phyloP scores from a whole-genome alignment of 768 basidiomycete genomes.

The Cubamyces lactineus region DNA sequence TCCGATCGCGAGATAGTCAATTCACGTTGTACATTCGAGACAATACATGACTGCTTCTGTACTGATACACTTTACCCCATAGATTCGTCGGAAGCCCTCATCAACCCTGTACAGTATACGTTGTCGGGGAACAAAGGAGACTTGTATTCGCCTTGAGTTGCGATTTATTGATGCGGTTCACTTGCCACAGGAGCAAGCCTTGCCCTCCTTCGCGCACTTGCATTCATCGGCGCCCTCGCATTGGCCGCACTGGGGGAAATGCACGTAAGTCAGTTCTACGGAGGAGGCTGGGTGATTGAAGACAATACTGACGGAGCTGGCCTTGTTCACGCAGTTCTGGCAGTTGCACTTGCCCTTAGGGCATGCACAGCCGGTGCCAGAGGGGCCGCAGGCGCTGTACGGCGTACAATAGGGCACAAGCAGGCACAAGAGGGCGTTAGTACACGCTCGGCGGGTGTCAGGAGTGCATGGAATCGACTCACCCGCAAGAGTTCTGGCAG shows the following conservation, averaged over 20 bases:
- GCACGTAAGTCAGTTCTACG: background rate
- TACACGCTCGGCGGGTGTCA: background rate
- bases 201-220: conserved; percentile 17
- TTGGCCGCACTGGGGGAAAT: conserved; percentile 2
- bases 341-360: conserved; percentile 37
- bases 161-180: background rate
- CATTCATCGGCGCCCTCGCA: conserved; percentile 14
- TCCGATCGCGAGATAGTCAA: too few relatives aligned
- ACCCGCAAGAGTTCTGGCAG: conserved; percentile 37
- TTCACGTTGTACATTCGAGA: too few relatives aligned
- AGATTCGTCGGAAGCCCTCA: background rate
- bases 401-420: background rate
- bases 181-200: conserved; percentile 18
- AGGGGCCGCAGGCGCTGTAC: conserved; percentile 36
- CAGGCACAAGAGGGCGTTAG: background rate
- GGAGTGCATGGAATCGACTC: conserved; percentile 1
- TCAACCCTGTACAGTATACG: conserved; percentile 2
- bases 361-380: conserved; percentile 38
- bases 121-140: too few relatives aligned
- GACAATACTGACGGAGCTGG: conserved; percentile 29
- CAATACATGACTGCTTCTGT: background rate
- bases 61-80: background rate
- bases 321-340: conserved; percentile 35
- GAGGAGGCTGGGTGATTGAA: too few relatives aligned
- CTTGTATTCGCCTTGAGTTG: background rate